A percentile compares a stretch with the other conserved stretches of the same genome.
Evolutionary conservation across 2,329 filamentous ascomycete species (phyloP).

Genomic region (Diatrype stigma): DNA sequence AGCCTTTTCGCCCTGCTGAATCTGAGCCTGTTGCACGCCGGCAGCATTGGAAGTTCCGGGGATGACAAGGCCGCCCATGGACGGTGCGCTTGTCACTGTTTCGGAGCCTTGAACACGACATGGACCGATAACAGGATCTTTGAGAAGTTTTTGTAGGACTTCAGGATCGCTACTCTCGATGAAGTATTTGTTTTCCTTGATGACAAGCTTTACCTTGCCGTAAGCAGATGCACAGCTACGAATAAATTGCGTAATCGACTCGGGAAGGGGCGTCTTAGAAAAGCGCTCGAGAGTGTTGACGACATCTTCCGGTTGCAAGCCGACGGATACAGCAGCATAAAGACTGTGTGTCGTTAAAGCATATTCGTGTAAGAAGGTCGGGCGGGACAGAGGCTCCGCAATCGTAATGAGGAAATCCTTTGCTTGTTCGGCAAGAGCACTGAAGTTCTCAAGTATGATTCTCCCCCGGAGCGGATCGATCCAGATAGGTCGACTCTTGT

Average conservation of each 20-base stretch:
- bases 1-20: conserved; percentile 35
- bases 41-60: conserved; percentile 92
- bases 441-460: conserved; percentile 93
- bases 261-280: conserved; percentile 81
- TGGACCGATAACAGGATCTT: conserved; percentile 76
- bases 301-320: conserved; percentile 84
- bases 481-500: conserved; percentile 86
- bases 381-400: conserved; percentile 85
- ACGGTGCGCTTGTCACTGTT: conserved; percentile 79
- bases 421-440: conserved; percentile 76
- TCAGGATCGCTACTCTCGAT: conserved; percentile 87
- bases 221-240: conserved; percentile 79
- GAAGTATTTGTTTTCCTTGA: conserved; percentile 92
- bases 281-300: conserved; percentile 83
- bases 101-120: conserved; percentile 68
- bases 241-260: conserved; percentile 77
- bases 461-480: conserved; percentile 83
- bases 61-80: conserved; percentile 83
- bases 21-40: conserved; percentile 70
- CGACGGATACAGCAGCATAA: conserved; percentile 92
- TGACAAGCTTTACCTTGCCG: conserved; percentile 90
- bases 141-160: conserved; percentile 81
- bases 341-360: conserved; percentile 86
- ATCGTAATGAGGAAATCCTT: conserved; percentile 96
- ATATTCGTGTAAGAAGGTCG: conserved; percentile 91